Conservation (phyloP, 176 grass and related monocot genomes). For the Aechmea fasciata region DNA sequence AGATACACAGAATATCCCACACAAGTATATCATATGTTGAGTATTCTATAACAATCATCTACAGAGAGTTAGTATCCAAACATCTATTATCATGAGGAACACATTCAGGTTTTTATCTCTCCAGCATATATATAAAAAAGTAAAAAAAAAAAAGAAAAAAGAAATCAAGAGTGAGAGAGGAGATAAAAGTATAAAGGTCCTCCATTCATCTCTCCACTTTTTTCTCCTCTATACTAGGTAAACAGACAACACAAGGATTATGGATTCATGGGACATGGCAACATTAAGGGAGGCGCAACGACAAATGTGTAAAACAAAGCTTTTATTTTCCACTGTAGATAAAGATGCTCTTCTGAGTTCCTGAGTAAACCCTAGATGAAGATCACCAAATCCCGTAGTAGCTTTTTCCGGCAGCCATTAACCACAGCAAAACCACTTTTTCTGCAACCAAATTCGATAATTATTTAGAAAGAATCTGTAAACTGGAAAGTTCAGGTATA, state of each 20-base stretch:
- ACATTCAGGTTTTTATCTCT: too few species aligned
- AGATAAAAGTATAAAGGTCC: not conserved
- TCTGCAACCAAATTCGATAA: constrained; percentile 19
- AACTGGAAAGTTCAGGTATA: too few species aligned
- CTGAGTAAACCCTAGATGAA: constrained; percentile 11
- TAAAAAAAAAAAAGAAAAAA: too few species aligned
- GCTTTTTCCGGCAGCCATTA: constrained; percentile 16
- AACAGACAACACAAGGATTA: not conserved
- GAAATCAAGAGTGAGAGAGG: not conserved
- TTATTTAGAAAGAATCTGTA: too few species aligned
- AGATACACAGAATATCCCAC: not conserved
- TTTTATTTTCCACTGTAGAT: not conserved
- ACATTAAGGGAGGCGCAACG: not conserved
- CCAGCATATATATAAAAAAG: too few species aligned
- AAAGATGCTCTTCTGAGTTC: constrained; percentile 2
- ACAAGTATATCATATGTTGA: not conserved
- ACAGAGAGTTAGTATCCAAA: too few species aligned
- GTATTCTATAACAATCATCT: not conserved
- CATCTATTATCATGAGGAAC: too few species aligned
- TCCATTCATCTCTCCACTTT: not conserved
- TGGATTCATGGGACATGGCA: not conserved
- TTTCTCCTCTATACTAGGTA: not conserved
- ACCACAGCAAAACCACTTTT: constrained; percentile 34
- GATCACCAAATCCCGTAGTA: constrained; percentile 9
- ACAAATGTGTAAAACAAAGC: not conserved